Base-by-base conservation (phyloP, 306 rosid genomes). In the Mimosa bimucronata region DNA sequence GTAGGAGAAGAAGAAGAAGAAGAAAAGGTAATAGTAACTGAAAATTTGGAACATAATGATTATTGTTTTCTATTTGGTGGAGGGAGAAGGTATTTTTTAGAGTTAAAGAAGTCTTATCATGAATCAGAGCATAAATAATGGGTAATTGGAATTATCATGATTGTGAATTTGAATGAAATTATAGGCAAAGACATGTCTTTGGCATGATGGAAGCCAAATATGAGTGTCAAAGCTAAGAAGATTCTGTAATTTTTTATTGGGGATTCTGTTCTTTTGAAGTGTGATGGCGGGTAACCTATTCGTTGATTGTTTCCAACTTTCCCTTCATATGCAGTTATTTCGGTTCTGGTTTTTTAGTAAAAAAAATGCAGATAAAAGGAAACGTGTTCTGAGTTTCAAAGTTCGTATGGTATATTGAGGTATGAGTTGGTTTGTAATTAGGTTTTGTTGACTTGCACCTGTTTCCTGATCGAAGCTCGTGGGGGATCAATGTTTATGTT, bases 211-310 rank as follows among this genome's bases (percentile, higher is more conserved):
- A 79, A 82, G 73, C 44, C 40, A 76, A 74, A 74, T 69, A 64
- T 81, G 66, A 82, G 83, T 37, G 77, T 76, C 77, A 76, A 87
- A 85, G 91, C 77, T 84, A 82, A 73, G 86, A 82, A 90, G 92
- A 89, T 92, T 92, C 95, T 90, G 85, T 74, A n/a, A n/a, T n/a
- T n/a, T n/a, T n/a, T n/a, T n/a, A n/a, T n/a, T n/a, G n/a, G n/a
- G n/a, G n/a, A n/a, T n/a, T n/a, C 95, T 90, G 85, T 74, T 90
- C 81, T 86, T 86, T 66, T 26, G 64, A 79, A 74, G 86, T 75
- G 79, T 77, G 58, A 77, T 83, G 88, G 87, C 87, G 89, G 95
- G 90, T 85, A 85, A 92, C 80, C 95, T 76, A 77, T 58, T 83
- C 78, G 42, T 23, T 78, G 5, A 34, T 76, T 74, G 66, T 57